Evolutionary conservation across 371 early-diverging fungal species (phyloP).

Genomic region (Gilbertella persicaria): DNA sequence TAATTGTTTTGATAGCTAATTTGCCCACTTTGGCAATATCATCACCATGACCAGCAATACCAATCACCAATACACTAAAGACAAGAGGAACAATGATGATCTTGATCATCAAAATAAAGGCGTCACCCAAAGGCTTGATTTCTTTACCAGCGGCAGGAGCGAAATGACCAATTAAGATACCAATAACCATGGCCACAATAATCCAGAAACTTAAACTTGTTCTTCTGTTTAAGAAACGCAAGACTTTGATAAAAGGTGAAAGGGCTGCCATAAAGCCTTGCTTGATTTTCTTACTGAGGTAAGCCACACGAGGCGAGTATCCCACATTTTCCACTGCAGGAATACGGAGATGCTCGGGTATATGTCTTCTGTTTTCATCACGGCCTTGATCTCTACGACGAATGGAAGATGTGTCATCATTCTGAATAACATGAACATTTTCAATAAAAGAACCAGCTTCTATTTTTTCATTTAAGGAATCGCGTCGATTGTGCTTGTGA

Average conservation of each 20-base stretch:
- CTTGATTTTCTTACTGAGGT: neutral
- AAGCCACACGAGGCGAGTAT: constrained; percentile 3
- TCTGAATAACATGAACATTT: neutral
- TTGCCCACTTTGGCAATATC: constrained; percentile 65
- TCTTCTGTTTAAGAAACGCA: constrained; percentile 16
- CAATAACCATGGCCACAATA: constrained; percentile 57
- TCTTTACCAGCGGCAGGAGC: constrained; percentile 49
- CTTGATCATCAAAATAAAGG: constrained; percentile 74
- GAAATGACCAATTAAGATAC: constrained; percentile 63
- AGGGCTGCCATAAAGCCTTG: neutral
- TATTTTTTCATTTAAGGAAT: constrained; percentile 7
- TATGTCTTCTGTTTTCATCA: constrained; percentile 2
- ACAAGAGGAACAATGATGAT: constrained; percentile 72
- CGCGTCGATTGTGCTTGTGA: constrained; percentile 1
- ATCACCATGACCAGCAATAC: constrained; percentile 76
- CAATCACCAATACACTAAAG: constrained; percentile 60
- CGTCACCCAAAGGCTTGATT: constrained; percentile 54
- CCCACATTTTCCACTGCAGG: constrained; percentile 1
- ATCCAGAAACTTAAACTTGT: constrained; percentile 68
- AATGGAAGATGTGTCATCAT: constrained; percentile 4
- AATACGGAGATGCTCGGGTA: constrained; percentile 24
- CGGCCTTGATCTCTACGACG: neutral
- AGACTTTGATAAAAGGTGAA: neutral
- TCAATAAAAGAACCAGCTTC: constrained; percentile 22
- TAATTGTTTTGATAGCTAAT: constrained; percentile 67